Base-by-base conservation (phyloP, 192 early-diverging fungal species). In the Pilobolus umbonatus region DNA sequence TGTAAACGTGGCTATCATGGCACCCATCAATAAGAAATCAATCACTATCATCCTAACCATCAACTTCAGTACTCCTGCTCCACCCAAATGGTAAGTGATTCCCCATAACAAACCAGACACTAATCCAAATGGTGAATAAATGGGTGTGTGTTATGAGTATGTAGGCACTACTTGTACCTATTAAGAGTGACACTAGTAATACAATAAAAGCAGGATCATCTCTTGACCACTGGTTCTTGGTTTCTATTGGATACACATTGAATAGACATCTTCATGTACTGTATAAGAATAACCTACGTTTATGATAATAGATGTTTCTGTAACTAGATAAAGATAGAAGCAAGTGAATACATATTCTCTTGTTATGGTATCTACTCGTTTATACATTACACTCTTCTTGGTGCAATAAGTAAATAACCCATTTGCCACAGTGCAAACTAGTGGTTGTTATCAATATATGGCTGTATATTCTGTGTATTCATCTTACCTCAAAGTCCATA, bases 141-240 rank as follows among this genome's bases (percentile, higher is more conserved):
- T 0, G 47, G 47, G 26, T 49, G 9, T 28, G 29, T 15, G 22
- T 49, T 49, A 28, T 25, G 24, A 11, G 24, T 17, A 25, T 50
- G 3, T n/a, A 34, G 4, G 19, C 32, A 24, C 3, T 6, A 14
- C 15, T 12, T 24, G 10, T 36, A 54, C 52, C 21, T 14, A 74
- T 71, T 14, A 97, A 76, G 17, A 80, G 75, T 22, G 76, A 61
- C 22, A 82, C 78, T 32, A 91, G 71, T 22, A 98, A 61, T 11
- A 94, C 83, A 35, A 95, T 71, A 62, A 96, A 96, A 15, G 94
- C 94, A 22, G 96, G 94, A 75, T 98, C 96, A 68, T 98, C 96
- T 56, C 96, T 63, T 32, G 94, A 91, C 94, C 94, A 98, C 61
- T 96, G 92, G 72, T 96, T 98, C 67, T 98, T 98, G 19, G 96